phyloP scores from a whole-genome alignment of 1,284 basidiomycete species.

The Spongiforma sp. region DNA sequence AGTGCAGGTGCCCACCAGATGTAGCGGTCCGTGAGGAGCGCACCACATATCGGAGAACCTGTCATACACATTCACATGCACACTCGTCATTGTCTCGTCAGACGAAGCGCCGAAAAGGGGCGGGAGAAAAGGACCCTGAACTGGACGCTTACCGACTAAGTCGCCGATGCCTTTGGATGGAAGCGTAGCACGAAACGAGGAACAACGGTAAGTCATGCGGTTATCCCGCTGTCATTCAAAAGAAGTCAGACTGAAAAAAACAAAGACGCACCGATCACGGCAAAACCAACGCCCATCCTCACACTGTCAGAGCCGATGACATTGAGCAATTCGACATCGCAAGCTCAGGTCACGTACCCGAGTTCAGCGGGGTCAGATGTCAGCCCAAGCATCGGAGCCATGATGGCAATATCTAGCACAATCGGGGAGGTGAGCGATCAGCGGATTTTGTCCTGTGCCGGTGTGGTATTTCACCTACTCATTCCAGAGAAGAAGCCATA shows the following conservation, averaged over 20 bases:
- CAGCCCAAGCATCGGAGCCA: constrained; percentile 29
- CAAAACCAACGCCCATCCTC: constrained; percentile 32
- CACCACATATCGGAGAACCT: constrained; percentile 38
- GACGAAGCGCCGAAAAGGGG: neutral
- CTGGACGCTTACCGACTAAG: neutral
- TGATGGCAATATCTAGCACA: constrained; percentile 26
- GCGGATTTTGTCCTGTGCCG: neutral
- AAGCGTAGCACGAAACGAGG: no score
- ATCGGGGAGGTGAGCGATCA: neutral
- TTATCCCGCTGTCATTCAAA: no score
- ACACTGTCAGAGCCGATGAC: constrained; percentile 15
- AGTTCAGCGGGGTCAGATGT: constrained; percentile 30
- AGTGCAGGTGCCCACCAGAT: neutral
- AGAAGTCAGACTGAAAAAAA: constrained; percentile 21
- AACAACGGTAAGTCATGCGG: constrained; percentile 17
- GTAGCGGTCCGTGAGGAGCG: constrained; percentile 4
- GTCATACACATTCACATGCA: no score
- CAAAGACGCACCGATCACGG: constrained; percentile 23
- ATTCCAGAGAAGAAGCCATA: constrained; percentile 49
- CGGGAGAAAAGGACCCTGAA: neutral
- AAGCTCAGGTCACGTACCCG: constrained; percentile 24
- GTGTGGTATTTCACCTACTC: constrained; percentile 35
- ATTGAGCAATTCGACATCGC: neutral
- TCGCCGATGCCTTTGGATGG: neutral
- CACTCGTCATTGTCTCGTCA: constrained; percentile 21